A percentile compares a stretch with the other conserved stretches of the same genome.
Evolutionary conservation across 2,329 filamentous ascomycete species (phyloP).

Genomic region (Triangularia verruculosa): DNA sequence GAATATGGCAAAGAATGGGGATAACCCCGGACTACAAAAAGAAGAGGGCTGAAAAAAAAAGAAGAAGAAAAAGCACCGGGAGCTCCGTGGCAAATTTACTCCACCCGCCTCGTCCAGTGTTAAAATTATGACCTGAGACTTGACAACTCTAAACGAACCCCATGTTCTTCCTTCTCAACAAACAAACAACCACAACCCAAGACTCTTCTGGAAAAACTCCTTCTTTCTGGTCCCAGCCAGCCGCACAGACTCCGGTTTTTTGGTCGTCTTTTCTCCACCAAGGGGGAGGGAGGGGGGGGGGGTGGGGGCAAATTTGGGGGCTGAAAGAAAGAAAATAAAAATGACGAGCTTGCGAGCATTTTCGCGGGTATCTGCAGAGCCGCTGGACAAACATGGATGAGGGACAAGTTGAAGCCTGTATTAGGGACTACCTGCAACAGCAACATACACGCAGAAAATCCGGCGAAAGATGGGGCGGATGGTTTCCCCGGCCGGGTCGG

Average conservation of each 20-base stretch:
- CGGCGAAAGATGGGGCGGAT: background rate
- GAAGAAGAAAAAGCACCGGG: background rate
- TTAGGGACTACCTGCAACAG: too few species aligned
- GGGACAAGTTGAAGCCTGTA: too few species aligned
- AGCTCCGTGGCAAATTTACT: background rate
- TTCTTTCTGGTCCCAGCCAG: too few species aligned
- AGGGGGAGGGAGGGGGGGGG: too few species aligned
- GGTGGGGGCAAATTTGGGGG: background rate
- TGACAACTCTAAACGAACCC: background rate
- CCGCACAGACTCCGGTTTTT: background rate
- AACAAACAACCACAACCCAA: background rate
- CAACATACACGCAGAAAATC: too few species aligned
- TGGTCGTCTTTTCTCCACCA: background rate
- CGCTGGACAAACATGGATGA: background rate
- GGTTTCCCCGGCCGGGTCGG: background rate
- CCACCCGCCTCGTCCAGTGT: background rate
- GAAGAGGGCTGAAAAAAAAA: constrained; percentile 2
- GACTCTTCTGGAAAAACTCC: constrained; percentile 7
- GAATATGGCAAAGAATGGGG: too few species aligned
- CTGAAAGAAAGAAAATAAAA: background rate
- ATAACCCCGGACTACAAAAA: background rate
- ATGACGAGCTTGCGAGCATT: background rate
- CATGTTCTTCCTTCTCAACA: too few species aligned
- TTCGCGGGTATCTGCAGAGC: too few species aligned
- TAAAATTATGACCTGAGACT: background rate